phyloP scores from a whole-genome alignment of 148 eudicot genomes.

The Silene uniflora region DNA sequence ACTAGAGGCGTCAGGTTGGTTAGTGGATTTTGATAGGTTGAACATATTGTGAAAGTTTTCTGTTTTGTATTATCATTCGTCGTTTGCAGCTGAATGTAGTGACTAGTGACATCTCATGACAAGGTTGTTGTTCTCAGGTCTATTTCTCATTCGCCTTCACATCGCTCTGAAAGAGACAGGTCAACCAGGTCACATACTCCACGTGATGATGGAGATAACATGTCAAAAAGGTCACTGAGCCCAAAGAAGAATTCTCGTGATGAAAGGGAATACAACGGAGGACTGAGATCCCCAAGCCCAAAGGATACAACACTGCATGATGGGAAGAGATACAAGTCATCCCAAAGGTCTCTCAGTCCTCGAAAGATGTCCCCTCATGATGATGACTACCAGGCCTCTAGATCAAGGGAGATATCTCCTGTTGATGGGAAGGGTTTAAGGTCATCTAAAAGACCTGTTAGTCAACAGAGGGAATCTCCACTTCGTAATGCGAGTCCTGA shows the following conservation, averaged over 20 bases:
- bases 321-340: constrained; percentile 20
- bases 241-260: constrained; percentile 45
- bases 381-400: constrained; percentile 15
- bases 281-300: constrained; percentile 21
- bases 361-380: constrained; percentile 12
- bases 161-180: constrained; percentile 14
- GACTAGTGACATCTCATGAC: not conserved
- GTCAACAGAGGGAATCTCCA: constrained; percentile 25
- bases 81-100: not conserved
- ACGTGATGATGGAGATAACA: constrained; percentile 39
- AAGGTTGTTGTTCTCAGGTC: constrained; percentile 32
- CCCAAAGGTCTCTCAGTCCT: constrained; percentile 36
- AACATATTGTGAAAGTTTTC: not conserved
- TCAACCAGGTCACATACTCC: constrained; percentile 44
- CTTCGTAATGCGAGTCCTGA: constrained; percentile 11
- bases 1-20: not conserved
- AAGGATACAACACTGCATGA: constrained; percentile 16
- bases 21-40: not conserved
- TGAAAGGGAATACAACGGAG: constrained; percentile 20
- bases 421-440: constrained; percentile 6
- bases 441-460: constrained; percentile 24
- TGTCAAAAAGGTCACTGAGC: constrained; percentile 37
- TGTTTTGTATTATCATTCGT: constrained; percentile 4
- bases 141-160: constrained; percentile 29
- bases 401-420: constrained; percentile 28